These are phyloP conservation scores for Skeletonema menzelii DNA, from an alignment of 108 stramenopile species.

Conservation along the genomic window DNA sequence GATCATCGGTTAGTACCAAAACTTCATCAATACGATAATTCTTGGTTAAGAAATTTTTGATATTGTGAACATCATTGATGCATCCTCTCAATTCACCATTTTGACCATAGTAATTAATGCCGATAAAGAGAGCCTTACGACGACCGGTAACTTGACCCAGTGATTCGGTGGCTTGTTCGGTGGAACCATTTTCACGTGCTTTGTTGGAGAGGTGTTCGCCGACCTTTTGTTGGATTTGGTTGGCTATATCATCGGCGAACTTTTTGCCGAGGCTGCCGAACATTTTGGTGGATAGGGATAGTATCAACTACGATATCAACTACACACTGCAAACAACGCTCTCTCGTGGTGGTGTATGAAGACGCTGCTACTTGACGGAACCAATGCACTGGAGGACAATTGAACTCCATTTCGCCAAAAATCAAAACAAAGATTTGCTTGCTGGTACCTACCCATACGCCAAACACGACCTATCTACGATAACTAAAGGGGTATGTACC, in stretches of 20 bases:
- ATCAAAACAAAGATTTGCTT: too few species aligned
- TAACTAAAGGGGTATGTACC: too few species aligned
- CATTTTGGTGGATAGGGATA: not conserved
- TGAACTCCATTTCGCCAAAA: too few species aligned
- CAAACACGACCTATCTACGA: too few species aligned
- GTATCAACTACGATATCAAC: too few species aligned
- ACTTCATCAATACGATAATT: constrained; percentile 18
- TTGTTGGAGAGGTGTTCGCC: constrained; percentile 7
- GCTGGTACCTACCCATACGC: too few species aligned
- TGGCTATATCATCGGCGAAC: constrained; percentile 9
- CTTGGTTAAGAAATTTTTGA: constrained; percentile 23
- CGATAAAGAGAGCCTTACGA: constrained; percentile 29
- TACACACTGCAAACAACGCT: too few species aligned
- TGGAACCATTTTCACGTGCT: not conserved
- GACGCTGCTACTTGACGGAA: too few species aligned
- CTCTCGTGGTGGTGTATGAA: too few species aligned
- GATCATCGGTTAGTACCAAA: constrained; percentile 35
- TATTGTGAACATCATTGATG: constrained; percentile 43
- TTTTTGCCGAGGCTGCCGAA: constrained; percentile 9
- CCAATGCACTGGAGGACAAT: too few species aligned
- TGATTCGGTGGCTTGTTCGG: constrained; percentile 8
- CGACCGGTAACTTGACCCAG: constrained; percentile 6
- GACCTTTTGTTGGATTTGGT: not conserved
- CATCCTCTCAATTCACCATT: constrained; percentile 37
- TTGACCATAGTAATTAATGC: constrained; percentile 41